Evolutionary conservation across 225 moss, liverwort and hornwort species (phyloP), one percentile per base, ranked within the genome.

Genomic region (Bryum argenteum): DNA sequence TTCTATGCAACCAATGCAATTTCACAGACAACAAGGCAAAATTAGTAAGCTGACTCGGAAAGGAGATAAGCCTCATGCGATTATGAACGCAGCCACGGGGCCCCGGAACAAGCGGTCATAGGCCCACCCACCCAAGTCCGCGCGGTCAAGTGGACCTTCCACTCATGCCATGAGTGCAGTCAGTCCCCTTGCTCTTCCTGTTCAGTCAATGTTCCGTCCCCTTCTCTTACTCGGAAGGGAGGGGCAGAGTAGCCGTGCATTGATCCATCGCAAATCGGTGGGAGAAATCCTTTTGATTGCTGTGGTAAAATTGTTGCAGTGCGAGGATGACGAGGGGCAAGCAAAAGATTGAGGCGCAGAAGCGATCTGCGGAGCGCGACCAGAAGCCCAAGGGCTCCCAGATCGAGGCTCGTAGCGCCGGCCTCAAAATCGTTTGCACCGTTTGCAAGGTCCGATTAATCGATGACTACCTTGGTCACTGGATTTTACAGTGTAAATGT

Each of bases 271-370:
- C 59, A 24, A 47, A 54, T 47, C 22, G 55, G 53, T 16, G 33
- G n/a, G n/a, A 19, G 40, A 53, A 65, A 61, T 65, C 18, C 33
- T 48, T 21, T 0, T 10, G 16, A 38, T 10, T 15, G 63, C 55
- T 47, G 39, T 26, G 18, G 22, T 14, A 16, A 0, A 16, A 16
- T 21, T 23, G 9, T 54, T 54, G 13, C 10, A 3, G 19, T 14
- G 16, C n/a, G 70, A 79, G 69, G 71, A 91, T 91, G 91, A 83
- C 87, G 88, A 85, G 91, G 76, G 91, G 90, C 10, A 88, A 92
- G 82, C 90, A 90, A 65, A 92, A 92, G 72, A 71, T 92, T 43
- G 90, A 92, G 76, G 88, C 92, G 71, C 92, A 92, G 86, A 90
- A 90, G 78, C 81, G 85, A 50, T 70, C 88, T 75, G 80, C 90